phyloP scores from a whole-genome alignment of 345 rosid genomes.

The Linum trigynum region DNA sequence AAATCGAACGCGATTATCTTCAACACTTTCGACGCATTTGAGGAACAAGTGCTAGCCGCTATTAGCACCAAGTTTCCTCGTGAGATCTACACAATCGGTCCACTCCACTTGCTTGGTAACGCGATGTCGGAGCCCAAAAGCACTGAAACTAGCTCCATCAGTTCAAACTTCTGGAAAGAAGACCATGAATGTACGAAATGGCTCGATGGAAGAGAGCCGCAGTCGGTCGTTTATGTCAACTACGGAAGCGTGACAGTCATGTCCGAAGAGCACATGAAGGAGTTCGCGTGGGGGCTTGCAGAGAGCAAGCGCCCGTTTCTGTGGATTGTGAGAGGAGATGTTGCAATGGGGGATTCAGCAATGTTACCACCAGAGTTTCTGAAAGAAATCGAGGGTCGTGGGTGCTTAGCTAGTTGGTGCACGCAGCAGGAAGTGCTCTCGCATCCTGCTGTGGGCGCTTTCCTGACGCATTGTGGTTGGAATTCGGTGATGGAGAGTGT shows the following conservation, averaged over 20 bases:
- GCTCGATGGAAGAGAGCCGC: conserved; percentile 16
- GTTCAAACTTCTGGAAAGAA: conserved; percentile 27
- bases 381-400: conserved; percentile 19
- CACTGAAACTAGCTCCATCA: conserved; percentile 12
- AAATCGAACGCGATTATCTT: conserved; percentile 28
- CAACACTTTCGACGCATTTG: conserved; percentile 35
- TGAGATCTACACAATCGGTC: conserved; percentile 25
- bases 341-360: neutral
- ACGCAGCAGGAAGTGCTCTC: conserved; percentile 16
- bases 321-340: neutral
- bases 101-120: conserved; percentile 27
- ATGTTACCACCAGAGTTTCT: conserved; percentile 12
- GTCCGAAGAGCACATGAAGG: conserved; percentile 3
- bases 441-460: conserved; percentile 16
- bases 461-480: neutral
- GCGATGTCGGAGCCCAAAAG: neutral
- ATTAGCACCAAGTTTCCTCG: conserved; percentile 11
- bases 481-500: conserved; percentile 5
- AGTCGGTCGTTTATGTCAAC: conserved; percentile 25
- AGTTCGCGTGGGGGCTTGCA: neutral
- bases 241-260: conserved; percentile 28
- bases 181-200: conserved; percentile 19
- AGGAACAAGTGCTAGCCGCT: conserved; percentile 21
- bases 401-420: conserved; percentile 20
- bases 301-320: neutral